These are phyloP conservation scores for Triticum turgidum DNA, from an alignment of 176 grass and related monocot genomes.

Conservation along the genomic window DNA sequence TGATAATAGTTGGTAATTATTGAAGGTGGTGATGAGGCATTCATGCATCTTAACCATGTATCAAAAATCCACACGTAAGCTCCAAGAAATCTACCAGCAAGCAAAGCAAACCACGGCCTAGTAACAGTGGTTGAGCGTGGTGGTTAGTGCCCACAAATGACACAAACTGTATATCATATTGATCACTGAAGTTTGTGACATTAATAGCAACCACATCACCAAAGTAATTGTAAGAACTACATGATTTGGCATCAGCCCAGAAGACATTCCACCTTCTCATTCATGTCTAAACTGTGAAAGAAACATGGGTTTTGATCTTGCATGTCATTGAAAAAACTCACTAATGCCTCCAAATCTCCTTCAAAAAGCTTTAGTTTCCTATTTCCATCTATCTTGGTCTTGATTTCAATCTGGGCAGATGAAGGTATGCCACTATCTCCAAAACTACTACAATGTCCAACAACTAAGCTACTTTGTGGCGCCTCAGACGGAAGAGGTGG, in stretches of 20 bases:
- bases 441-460: slow-evolving; percentile 23
- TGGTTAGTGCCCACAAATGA: slow-evolving; percentile 73
- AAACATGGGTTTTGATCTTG: slow-evolving; percentile 77
- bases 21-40: slow-evolving; percentile 55
- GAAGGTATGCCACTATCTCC: slow-evolving; percentile 33
- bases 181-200: slow-evolving; percentile 58
- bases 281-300: slow-evolving; percentile 76
- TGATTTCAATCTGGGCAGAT: slow-evolving; percentile 46
- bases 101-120: slow-evolving; percentile 56
- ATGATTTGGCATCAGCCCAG: slow-evolving; percentile 78
- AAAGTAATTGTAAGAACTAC: slow-evolving; percentile 68
- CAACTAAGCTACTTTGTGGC: slow-evolving; percentile 26
- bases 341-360: slow-evolving; percentile 71
- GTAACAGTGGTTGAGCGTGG: slow-evolving; percentile 60
- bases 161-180: slow-evolving; percentile 66
- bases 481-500: slow-evolving; percentile 30
- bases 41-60: slow-evolving; percentile 76
- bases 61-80: slow-evolving; percentile 80
- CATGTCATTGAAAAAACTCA: slow-evolving; percentile 68
- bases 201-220: slow-evolving; percentile 77
- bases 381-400: slow-evolving; percentile 54
- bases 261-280: slow-evolving; percentile 87
- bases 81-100: slow-evolving; percentile 65
- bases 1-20: slow-evolving; percentile 74
- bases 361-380: slow-evolving; percentile 65